phyloP scores from a whole-genome alignment of 176 grass and related monocot genomes.

The Avena insularis region DNA sequence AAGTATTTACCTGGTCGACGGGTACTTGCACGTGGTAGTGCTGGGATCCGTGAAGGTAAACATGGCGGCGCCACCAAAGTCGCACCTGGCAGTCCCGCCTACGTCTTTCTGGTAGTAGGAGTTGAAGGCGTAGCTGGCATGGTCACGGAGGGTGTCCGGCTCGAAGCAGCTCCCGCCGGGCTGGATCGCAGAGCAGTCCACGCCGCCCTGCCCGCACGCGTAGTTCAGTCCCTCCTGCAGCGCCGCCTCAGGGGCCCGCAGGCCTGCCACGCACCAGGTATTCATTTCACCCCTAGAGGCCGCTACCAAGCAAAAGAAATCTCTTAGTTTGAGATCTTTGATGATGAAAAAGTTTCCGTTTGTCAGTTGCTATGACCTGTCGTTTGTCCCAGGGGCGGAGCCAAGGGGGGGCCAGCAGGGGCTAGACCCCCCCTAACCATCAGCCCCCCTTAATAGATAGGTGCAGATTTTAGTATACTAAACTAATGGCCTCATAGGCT shows the following conservation, averaged over 20 bases:
- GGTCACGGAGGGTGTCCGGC: conserved; percentile 48
- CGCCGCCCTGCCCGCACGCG: conserved; percentile 65
- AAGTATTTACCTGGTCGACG: not conserved
- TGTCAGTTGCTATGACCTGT: no score
- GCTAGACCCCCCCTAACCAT: no score
- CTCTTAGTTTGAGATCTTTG: not conserved
- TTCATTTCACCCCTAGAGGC: no score
- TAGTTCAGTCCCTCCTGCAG: conserved; percentile 66
- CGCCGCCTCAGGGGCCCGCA: not conserved
- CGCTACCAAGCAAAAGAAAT: not conserved
- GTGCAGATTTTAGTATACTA: no score
- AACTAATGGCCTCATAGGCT: no score
- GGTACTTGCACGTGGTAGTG: no score
- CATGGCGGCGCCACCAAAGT: not conserved
- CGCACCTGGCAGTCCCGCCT: not conserved
- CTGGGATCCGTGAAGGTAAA: not conserved
- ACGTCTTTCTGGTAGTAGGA: not conserved
- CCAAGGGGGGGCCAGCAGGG: no score
- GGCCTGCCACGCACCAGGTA: not conserved
- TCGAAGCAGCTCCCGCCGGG: conserved; percentile 54
- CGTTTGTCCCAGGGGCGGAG: no score
- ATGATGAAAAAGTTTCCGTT: not conserved
- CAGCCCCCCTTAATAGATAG: no score
- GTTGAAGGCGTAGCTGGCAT: conserved; percentile 4
- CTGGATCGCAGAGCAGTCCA: conserved; percentile 57